These are phyloP conservation scores for Eutypa lata DNA, from an alignment of 2,329 filamentous ascomycete species.

Conservation along the genomic window DNA sequence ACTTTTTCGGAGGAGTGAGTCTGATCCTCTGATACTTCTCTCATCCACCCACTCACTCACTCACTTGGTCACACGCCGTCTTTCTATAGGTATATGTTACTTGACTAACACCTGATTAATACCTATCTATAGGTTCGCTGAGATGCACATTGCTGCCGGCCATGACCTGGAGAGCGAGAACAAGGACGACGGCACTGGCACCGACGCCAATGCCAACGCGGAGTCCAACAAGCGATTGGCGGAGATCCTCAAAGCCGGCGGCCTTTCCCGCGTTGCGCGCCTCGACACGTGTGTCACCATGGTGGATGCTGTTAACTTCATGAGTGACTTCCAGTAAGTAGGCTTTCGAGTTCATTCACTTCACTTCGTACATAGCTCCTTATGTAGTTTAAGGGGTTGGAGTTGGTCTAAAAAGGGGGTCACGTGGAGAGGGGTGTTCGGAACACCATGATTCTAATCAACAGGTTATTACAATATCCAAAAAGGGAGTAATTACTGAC, in stretches of 20 bases:
- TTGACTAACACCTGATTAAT: no score
- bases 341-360: no score
- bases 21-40: no score
- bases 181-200: slow-evolving; percentile 10
- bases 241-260: slow-evolving; percentile 45
- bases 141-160: slow-evolving; percentile 25
- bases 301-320: slow-evolving; percentile 70
- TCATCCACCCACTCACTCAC: slow-evolving; percentile 25
- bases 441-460: no score
- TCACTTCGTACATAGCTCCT: no score
- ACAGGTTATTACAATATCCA: no score
- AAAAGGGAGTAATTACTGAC: no score
- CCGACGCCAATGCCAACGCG: not conserved
- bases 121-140: slow-evolving; percentile 22
- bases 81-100: not conserved
- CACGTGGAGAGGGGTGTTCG: no score
- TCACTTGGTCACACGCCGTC: not conserved
- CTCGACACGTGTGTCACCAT: slow-evolving; percentile 72
- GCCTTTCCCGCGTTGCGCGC: slow-evolving; percentile 61
- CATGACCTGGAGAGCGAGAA: slow-evolving; percentile 25
- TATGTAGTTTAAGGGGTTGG: no score
- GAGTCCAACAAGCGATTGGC: slow-evolving; percentile 22
- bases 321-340: slow-evolving; percentile 60
- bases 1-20: slow-evolving; percentile 47
- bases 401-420: no score